phyloP scores from a whole-genome alignment of 805 yeast genomes.

The Spathaspora gorwiae region DNA sequence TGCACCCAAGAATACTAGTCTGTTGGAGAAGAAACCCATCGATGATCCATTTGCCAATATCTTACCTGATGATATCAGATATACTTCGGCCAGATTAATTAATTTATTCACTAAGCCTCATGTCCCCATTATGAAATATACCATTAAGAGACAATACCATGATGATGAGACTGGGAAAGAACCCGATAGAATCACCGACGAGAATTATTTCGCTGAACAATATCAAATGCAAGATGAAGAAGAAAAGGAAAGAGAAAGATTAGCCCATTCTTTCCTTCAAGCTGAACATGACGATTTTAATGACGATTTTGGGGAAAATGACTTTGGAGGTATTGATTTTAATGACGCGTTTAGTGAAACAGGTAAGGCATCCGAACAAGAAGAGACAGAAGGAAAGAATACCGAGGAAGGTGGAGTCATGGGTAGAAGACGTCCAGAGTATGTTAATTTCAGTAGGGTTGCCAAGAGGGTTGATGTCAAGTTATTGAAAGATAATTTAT shows the following conservation, averaged over 20 bases:
- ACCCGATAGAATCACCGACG: constrained; percentile 46
- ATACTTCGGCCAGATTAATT: constrained; percentile 64
- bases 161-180: not conserved
- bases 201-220: constrained; percentile 67
- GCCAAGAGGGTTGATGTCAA: constrained; percentile 41
- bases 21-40: constrained; percentile 8
- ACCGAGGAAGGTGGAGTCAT: constrained; percentile 7
- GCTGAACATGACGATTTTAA: constrained; percentile 39
- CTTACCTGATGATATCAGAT: constrained; percentile 71
- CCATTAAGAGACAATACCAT: constrained; percentile 9
- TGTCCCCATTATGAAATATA: constrained; percentile 12
- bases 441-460: constrained; percentile 38
- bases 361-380: too few relatives aligned
- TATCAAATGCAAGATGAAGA: constrained; percentile 42
- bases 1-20: constrained; percentile 19
- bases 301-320: constrained; percentile 30
- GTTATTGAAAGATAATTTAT: constrained; percentile 36
- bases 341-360: constrained; percentile 33
- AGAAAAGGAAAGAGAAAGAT: constrained; percentile 32
- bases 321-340: constrained; percentile 37
- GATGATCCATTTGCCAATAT: constrained; percentile 27
- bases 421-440: constrained; percentile 30
- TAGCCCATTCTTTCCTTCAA: constrained; percentile 36
- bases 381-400: constrained; percentile 2
- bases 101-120: constrained; percentile 66